Conservation (phyloP, 2,329 filamentous ascomycete species). For the Arthrobotrys megalospora region DNA sequence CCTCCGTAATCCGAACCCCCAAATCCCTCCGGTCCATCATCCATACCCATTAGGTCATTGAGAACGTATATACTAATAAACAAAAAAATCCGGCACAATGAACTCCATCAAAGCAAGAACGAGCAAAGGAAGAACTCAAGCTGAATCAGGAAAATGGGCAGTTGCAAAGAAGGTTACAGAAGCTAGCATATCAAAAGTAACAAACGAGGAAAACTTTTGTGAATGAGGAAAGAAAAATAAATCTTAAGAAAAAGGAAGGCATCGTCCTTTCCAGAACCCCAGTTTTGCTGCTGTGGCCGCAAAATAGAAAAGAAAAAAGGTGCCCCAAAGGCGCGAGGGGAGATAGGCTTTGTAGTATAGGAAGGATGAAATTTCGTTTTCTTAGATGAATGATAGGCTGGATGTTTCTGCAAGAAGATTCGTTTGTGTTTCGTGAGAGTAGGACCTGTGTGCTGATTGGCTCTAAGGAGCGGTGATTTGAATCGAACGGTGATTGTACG, state of each 20-base stretch:
- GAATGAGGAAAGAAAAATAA: slow-evolving; percentile 1
- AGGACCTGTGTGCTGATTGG: slow-evolving; percentile 27
- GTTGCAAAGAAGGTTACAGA: slow-evolving; percentile 37
- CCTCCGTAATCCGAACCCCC: slow-evolving; percentile 26
- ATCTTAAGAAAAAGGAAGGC: slow-evolving; percentile 26
- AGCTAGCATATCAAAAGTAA: slow-evolving; percentile 21
- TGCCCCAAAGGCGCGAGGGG: slow-evolving; percentile 30
- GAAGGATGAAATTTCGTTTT: slow-evolving; percentile 31
- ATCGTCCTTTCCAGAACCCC: slow-evolving; percentile 28
- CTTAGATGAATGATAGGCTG: slow-evolving; percentile 25
- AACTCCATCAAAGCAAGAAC: slow-evolving; percentile 50
- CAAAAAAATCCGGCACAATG: slow-evolving; percentile 42
- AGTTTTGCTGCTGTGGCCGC: slow-evolving; percentile 58
- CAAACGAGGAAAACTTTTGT: slow-evolving; percentile 2
- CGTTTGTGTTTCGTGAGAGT: slow-evolving; percentile 47
- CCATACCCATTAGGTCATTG: slow-evolving; percentile 58
- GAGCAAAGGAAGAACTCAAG: slow-evolving; percentile 38
- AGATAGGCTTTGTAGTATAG: background rate
- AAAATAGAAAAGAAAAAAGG: slow-evolving; percentile 33
- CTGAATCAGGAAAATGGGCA: slow-evolving; percentile 33
- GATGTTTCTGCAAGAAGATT: slow-evolving; percentile 50
- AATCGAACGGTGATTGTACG: slow-evolving; percentile 32
- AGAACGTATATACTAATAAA: slow-evolving; percentile 52
- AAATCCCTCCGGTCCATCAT: slow-evolving; percentile 40
- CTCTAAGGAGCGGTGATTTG: slow-evolving; percentile 22